A percentile compares a stretch with the other conserved stretches of the same genome.
Evolutionary conservation across 2,329 filamentous ascomycete genomes (phyloP).

Genomic region (Phialocephala subalpina): DNA sequence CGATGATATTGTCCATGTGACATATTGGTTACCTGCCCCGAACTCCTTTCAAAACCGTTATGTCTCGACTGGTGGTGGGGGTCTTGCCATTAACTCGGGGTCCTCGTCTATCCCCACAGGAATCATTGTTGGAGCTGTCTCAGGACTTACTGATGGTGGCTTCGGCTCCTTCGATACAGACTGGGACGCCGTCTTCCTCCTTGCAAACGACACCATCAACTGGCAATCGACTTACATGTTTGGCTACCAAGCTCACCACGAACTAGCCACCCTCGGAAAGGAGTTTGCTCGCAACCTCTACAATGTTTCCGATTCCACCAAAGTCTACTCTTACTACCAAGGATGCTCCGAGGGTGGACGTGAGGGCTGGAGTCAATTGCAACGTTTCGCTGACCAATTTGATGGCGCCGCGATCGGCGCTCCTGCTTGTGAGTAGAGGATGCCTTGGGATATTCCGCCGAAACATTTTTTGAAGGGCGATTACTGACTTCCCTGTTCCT

Average conservation of each 20-base stretch:
- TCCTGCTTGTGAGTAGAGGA: conserved; percentile 38
- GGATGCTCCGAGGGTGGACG: conserved; percentile 57
- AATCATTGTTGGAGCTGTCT: conserved; percentile 54
- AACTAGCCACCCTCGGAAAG: conserved; percentile 32
- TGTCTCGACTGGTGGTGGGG: conserved; percentile 44
- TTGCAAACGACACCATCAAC: conserved; percentile 49
- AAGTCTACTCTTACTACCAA: conserved; percentile 32
- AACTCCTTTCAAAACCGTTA: conserved; percentile 48
- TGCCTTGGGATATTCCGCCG: too few species aligned
- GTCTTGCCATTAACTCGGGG: conserved; percentile 51
- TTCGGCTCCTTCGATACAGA: conserved; percentile 54
- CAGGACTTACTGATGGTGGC: conserved; percentile 54
- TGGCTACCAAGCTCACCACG: conserved; percentile 47
- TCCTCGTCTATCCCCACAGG: conserved; percentile 46
- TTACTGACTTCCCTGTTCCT: too few species aligned
- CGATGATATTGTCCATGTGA: conserved; percentile 28
- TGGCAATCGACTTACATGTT: conserved; percentile 48
- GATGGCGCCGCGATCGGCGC: conserved; percentile 45
- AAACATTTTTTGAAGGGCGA: too few species aligned
- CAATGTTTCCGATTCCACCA: neutral
- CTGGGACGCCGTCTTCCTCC: conserved; percentile 47
- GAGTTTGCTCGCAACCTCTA: neutral
- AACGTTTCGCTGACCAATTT: conserved; percentile 49
- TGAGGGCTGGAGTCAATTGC: conserved; percentile 55
- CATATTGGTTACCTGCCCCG: conserved; percentile 39